Evolutionary conservation across 257 asterid species (phyloP), one percentile per base, ranked within the genome.

Genomic region (Gentiana dahurica): DNA sequence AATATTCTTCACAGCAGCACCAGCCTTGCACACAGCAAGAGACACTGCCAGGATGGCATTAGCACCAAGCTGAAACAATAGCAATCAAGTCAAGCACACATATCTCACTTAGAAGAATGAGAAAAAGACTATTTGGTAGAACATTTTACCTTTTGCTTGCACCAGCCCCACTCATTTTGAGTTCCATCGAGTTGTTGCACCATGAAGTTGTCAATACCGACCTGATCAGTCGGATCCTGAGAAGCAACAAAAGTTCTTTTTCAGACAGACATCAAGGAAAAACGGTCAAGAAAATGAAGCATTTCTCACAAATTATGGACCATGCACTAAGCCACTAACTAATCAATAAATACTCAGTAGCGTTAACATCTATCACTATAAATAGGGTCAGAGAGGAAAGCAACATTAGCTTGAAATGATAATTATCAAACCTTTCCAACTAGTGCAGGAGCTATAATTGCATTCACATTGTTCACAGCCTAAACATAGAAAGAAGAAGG

Each of bases 81-180:
- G 65, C 48, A 68, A n/a, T 15, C 50, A 55, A 50, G 4, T 50
- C 36, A 66, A 9, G 62, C 33, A 10, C 37, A 12, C 50, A 36
- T 38, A 45, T 36, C 48, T 7, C 49, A 24, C 32, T 2, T 54
- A 49, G 34, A 36, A 36, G 43, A 49, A 41, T 41, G 34, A 51
- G 3, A 43, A n/a, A 38, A 37, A 35, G 36, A 58, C n/a, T 36
- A 57, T 38, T 8, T 8, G 34, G 15, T 34, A 15, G 8, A 55
- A 34, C 3, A 55, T 9, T 3, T 63, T 81, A 87, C 98, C 95
- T 87, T 91, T 56, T 91, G 89, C 67, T 91, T 91, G 89, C 98
- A 91, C 98, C 98, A 91, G 54, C 98, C 98, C 98, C 98, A 87
- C 72, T 91, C 95, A 41, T 91, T 91, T 66, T 82, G 93, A 46